These are phyloP conservation scores for Talaromyces proteolyticus DNA, from an alignment of 495 filamentous ascomycete species.

Conservation along the genomic window DNA sequence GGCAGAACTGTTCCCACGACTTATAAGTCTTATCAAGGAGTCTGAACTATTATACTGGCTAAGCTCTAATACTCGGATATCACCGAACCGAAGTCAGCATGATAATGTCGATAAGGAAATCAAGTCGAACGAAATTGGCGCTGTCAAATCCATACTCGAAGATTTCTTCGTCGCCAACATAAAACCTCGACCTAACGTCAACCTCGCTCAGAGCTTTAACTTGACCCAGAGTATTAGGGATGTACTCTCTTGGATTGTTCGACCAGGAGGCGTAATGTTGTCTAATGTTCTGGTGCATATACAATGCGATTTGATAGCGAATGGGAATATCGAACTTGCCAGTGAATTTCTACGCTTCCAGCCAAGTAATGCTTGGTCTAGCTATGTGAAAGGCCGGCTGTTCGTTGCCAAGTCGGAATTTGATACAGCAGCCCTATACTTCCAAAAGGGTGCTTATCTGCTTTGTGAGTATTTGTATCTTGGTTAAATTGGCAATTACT, in stretches of 20 bases:
- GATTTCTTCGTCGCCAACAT: constrained; percentile 44
- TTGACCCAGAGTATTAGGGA: constrained; percentile 44
- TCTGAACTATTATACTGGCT: constrained; percentile 81
- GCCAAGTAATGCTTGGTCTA: constrained; percentile 62
- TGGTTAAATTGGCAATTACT: neutral
- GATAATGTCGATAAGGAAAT: constrained; percentile 15
- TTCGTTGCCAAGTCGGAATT: constrained; percentile 67
- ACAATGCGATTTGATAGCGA: constrained; percentile 66
- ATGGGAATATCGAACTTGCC: constrained; percentile 65
- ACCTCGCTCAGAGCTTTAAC: constrained; percentile 37
- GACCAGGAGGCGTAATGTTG: constrained; percentile 35
- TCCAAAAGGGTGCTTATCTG: constrained; percentile 76
- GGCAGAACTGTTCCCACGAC: constrained; percentile 56
- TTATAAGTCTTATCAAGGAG: constrained; percentile 63
- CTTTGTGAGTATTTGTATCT: constrained; percentile 55
- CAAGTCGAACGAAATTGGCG: constrained; percentile 18
- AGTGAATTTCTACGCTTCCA: constrained; percentile 69
- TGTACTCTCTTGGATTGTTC: constrained; percentile 42
- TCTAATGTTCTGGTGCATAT: constrained; percentile 48
- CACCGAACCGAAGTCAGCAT: constrained; percentile 14
- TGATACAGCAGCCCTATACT: constrained; percentile 65
- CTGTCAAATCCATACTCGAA: constrained; percentile 34
- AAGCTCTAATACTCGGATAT: constrained; percentile 45
- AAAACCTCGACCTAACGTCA: constrained; percentile 36
- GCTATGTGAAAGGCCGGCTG: constrained; percentile 81